Evolutionary conservation across 345 rosid species (phyloP).

Genomic region (Orychophragmus violaceus): DNA sequence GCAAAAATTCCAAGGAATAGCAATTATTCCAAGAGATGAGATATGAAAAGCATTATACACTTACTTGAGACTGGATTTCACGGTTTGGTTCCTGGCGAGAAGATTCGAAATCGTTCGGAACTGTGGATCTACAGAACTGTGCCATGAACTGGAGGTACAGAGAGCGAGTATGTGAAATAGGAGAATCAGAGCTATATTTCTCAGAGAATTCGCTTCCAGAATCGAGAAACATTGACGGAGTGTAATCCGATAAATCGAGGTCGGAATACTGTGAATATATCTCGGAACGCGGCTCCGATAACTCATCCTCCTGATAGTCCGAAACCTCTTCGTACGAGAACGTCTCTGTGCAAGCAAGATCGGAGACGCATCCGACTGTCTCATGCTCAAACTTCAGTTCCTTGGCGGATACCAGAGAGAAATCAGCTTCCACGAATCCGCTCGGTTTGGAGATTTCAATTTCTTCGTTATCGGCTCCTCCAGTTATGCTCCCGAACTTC

Average conservation of each 20-base stretch:
- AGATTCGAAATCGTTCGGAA: constrained; percentile 30
- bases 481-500: constrained; percentile 11
- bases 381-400: constrained; percentile 40
- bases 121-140: constrained; percentile 56
- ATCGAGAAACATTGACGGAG: constrained; percentile 50
- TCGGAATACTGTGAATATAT: constrained; percentile 47
- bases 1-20: neutral
- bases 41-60: constrained; percentile 9
- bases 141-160: constrained; percentile 49
- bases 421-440: constrained; percentile 32
- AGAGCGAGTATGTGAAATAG: constrained; percentile 57
- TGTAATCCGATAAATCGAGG: constrained; percentile 52
- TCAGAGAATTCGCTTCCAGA: constrained; percentile 78
- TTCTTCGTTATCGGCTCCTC: constrained; percentile 28
- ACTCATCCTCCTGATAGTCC: constrained; percentile 38
- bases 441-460: constrained; percentile 34
- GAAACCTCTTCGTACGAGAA: constrained; percentile 47
- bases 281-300: constrained; percentile 53
- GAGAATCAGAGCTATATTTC: constrained; percentile 43
- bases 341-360: constrained; percentile 68
- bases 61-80: constrained; percentile 36
- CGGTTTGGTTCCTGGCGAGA: constrained; percentile 23
- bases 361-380: constrained; percentile 37
- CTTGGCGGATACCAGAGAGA: constrained; percentile 29
- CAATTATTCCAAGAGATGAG: neutral